Base-by-base conservation (phyloP, 2,329 filamentous ascomycete species). In the Ophiocordyceps camponoti-saundersi region DNA sequence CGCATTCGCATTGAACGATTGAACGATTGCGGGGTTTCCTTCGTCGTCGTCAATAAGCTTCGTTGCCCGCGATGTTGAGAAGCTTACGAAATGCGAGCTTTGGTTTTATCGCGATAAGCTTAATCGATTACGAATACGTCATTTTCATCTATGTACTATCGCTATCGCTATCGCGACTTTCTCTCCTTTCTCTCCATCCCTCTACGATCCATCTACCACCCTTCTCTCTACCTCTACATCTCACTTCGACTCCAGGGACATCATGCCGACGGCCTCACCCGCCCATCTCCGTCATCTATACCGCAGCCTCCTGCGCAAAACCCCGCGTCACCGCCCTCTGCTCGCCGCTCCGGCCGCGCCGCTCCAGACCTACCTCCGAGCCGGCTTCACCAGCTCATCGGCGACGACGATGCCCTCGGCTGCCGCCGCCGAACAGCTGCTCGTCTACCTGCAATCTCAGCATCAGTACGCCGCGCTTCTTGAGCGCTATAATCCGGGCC, bases 401-500 rank as follows among this genome's bases (percentile, higher is more conserved):
- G 10, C 39, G 21, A 49, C 56, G 39, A 52, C 56, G 30, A 50
- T 50, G 50, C 43, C 51, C 50, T 47, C 60, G 58, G 53, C 57
- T 53, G 55, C 56, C 51, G 44, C 50, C 29, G 82, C 79, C n/a
- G 78, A 86, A 52, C 87, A 96, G 63, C 79, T 87, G 53, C 65
- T 88, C 23, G 74, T 79, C 48, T 96, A 95, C 61, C 72, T 92
- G 20, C 77, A 78, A 55, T 82, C 89, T n/a, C 92, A 98, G 69
- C 73, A 89, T 46, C 77, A 77, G 60, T 95, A 96, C 62, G 75
- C 78, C 23, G 81, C 78, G 16, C 67, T 96, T 42, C 63, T 96
- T 36, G 89, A 95, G 65, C 75, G 89, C 55, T 96, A 98, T 66
- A 96, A 96, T 63, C 88, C 88, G 0, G 88, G 89, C 18, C 86